phyloP scores from a whole-genome alignment of 2,329 filamentous ascomycete species.

The Microcera coccophila region DNA sequence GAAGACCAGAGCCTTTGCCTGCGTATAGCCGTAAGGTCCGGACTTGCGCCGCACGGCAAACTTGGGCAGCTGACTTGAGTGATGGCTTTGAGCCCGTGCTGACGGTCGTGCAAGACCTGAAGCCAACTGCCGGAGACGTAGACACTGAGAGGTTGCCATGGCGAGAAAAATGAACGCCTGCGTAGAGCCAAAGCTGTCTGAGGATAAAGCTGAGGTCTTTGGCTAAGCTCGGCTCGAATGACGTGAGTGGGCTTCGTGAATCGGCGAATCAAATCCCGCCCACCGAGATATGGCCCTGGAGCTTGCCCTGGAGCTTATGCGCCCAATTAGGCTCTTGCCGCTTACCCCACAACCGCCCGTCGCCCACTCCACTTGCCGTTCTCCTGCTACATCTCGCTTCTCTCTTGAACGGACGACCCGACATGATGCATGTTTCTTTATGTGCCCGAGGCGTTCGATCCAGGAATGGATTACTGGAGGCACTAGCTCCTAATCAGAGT shows the following conservation, averaged over 20 bases:
- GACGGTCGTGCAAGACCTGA: slow-evolving; percentile 20
- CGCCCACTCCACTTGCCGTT: too few relatives aligned
- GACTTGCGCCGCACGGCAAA: slow-evolving; percentile 47
- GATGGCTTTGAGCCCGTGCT: slow-evolving; percentile 13
- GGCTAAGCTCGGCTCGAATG: slow-evolving; percentile 5
- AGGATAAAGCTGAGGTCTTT: slow-evolving; percentile 1
- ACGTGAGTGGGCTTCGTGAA: background rate
- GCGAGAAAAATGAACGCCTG: background rate
- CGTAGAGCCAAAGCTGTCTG: background rate
- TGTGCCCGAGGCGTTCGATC: too few relatives aligned
- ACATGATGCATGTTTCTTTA: too few relatives aligned
- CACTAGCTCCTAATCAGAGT: too few relatives aligned
- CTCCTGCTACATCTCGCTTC: too few relatives aligned
- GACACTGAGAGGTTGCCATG: slow-evolving; percentile 25
- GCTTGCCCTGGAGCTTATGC: too few relatives aligned
- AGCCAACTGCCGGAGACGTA: slow-evolving; percentile 21
- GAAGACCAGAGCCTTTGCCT: slow-evolving; percentile 78
- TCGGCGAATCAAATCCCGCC: background rate
- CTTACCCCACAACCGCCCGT: too few relatives aligned
- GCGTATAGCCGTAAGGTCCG: slow-evolving; percentile 73
- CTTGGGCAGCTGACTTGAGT: slow-evolving; percentile 18
- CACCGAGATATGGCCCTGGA: too few relatives aligned
- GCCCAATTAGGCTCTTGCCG: too few relatives aligned
- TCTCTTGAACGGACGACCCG: too few relatives aligned
- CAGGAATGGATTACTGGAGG: too few relatives aligned